A percentile compares a stretch with the other conserved stretches of the same genome.
Conservation (phyloP, 345 rosid genomes). For the Moricandia moricandioides region DNA sequence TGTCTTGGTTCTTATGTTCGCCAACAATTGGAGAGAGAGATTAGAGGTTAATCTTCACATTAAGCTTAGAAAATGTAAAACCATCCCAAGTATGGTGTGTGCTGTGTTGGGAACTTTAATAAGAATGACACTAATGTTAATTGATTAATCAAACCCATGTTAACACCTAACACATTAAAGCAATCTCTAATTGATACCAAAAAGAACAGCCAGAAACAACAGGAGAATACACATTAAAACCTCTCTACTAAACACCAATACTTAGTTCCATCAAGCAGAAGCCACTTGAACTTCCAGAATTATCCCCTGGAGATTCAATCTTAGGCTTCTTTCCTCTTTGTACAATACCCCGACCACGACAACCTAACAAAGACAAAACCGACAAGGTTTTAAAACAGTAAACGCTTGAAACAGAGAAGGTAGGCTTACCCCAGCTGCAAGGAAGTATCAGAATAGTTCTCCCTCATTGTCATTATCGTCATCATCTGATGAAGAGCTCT, state of each 20-base stretch:
- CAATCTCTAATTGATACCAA: constrained; percentile 10
- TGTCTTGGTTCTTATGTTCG: too few species aligned
- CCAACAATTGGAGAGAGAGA: too few species aligned
- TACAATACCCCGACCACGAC: constrained; percentile 11
- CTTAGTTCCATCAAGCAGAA: constrained; percentile 17
- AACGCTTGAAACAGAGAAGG: constrained; percentile 19
- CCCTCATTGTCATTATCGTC: constrained; percentile 23
- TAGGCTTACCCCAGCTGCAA: constrained; percentile 39
- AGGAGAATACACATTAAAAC: constrained; percentile 1
- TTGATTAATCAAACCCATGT: constrained; percentile 13
- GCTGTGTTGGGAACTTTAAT: background rate
- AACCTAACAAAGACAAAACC: constrained; percentile 12
- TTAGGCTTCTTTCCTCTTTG: constrained; percentile 28
- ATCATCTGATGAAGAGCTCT: constrained; percentile 32
- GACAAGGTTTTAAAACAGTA: background rate
- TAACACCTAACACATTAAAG: constrained; percentile 17
- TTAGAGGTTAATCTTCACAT: too few species aligned
- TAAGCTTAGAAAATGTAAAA: background rate
- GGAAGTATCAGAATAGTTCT: constrained; percentile 35
- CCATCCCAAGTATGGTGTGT: background rate
- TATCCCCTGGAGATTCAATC: constrained; percentile 24
- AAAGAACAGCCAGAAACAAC: background rate
- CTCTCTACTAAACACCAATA: background rate
- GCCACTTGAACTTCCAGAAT: constrained; percentile 41
- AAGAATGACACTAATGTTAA: background rate